Evolutionary conservation across 1,284 basidiomycete species (phyloP).

Genomic region (Ganoderma lingzhi): DNA sequence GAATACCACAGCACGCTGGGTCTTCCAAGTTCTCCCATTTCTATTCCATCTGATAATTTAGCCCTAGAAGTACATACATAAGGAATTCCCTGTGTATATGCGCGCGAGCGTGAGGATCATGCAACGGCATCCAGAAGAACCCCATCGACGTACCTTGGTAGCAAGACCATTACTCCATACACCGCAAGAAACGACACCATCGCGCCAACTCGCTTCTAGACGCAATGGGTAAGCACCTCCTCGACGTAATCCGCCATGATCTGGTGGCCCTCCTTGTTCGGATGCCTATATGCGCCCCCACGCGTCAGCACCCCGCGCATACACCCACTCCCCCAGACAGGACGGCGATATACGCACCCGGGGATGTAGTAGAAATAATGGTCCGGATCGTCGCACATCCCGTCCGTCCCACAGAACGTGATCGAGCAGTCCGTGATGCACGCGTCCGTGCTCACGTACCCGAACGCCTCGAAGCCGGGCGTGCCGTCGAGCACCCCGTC

Average conservation of each 20-base stretch:
- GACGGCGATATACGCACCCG: slow-evolving; percentile 44
- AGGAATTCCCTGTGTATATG: background rate
- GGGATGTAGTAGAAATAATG: slow-evolving; percentile 60
- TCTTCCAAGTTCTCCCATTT: background rate
- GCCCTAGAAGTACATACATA: background rate
- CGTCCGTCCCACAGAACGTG: slow-evolving; percentile 30
- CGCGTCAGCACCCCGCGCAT: background rate
- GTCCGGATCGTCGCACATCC: slow-evolving; percentile 49
- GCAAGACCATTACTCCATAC: background rate
- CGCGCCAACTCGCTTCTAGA: background rate
- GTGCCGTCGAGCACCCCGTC: slow-evolving; percentile 38
- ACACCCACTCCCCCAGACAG: background rate
- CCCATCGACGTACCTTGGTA: background rate
- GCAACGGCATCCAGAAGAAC: background rate
- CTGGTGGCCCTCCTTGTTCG: slow-evolving; percentile 50
- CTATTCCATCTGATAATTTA: background rate
- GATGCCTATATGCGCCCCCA: slow-evolving; percentile 44
- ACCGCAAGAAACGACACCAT: background rate
- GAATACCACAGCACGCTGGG: background rate
- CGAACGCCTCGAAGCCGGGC: slow-evolving; percentile 44
- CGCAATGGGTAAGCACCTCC: slow-evolving; percentile 42
- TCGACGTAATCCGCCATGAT: slow-evolving; percentile 59
- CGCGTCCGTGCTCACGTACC: slow-evolving; percentile 41
- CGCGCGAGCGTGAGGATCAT: background rate
- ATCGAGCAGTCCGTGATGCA: slow-evolving; percentile 36